A percentile compares a stretch with the other conserved stretches of the same genome.
phyloP scores from a whole-genome alignment of 2,329 filamentous ascomycete genomes.

The Microascus cirrosus region DNA sequence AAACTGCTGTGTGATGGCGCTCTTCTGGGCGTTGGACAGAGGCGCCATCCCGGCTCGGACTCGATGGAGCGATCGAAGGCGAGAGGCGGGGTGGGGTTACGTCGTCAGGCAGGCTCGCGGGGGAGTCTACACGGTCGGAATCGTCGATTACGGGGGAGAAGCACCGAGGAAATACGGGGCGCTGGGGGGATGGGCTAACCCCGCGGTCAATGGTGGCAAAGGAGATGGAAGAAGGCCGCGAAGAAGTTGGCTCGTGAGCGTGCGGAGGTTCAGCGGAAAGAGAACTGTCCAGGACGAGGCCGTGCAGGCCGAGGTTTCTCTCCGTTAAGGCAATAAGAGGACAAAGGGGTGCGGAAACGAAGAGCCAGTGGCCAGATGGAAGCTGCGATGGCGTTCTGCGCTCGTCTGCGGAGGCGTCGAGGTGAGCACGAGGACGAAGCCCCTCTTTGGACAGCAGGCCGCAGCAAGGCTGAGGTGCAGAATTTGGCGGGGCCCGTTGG shows the following conservation, averaged over 20 bases:
- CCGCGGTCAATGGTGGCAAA: background rate
- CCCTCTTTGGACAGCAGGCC: background rate
- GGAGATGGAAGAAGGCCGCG: background rate
- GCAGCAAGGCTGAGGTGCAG: background rate
- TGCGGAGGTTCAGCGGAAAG: background rate
- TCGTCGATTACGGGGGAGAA: background rate
- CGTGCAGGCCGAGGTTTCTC: background rate
- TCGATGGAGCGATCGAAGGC: background rate
- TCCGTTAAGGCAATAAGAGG: background rate
- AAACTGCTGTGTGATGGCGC: constrained; percentile 28
- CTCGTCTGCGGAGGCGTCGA: background rate
- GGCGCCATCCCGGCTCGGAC: constrained; percentile 19
- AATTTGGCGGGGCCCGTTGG: background rate
- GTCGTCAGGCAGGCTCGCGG: background rate
- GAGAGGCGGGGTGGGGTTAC: background rate
- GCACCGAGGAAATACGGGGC: background rate
- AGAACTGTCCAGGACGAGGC: background rate
- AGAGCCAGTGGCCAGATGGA: background rate
- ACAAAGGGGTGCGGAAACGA: background rate
- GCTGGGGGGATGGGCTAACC: background rate
- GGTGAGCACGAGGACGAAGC: background rate
- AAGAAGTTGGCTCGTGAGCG: background rate
- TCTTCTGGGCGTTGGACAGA: constrained; percentile 24
- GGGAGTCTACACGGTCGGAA: background rate
- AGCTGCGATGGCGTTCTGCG: constrained; percentile 10